Evolutionary conservation across 768 basidiomycete genomes (phyloP), one percentile per base, ranked within the genome.

Genomic region (Suillus occidentalis): DNA sequence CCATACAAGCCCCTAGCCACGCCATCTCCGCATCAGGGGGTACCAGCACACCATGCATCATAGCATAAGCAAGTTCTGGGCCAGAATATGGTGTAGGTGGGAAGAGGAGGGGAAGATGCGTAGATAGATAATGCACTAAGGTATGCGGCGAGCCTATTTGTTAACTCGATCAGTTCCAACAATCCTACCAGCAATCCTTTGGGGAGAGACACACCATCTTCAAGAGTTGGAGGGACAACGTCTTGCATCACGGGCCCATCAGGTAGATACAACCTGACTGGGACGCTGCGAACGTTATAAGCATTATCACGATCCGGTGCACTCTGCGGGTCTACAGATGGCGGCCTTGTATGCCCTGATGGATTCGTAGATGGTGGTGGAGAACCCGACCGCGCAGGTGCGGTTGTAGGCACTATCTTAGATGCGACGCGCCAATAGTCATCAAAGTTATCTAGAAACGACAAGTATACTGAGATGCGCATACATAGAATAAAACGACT

Each of bases 221-320:
- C 87, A 43, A 87, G 75, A 61, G 89, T 65, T 22, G 97, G 95
- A 2, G 93, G 87, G 0, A 92, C 91, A 43, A 97, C 81, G 72
- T 96, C 96, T 76, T 98, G 96, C 45, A 97, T 76, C 10, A 95
- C 90, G 2, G 95, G 95, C 3, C 94, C 94, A 68, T 94, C 93
- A 34, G 85, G 96, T 70, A 99, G 83, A 75, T 95, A 97, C 61
- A 99, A 77, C 75, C 95, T 87, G 28, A 95, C 86, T 13, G 97
- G 97, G 0, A 99, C 87, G 70, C 90, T 93, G 57, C 95, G 86
- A 43, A 95, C 91, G 65, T 85, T 89, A 74, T 94, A 95, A 0
- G 94, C 92, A 39, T 92, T 90, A 67, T 97, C 95, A 14, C 89
- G 83, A 68, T 94, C 91, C 3, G 80, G 77, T 2, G 65, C 70